Evolutionary conservation across 768 basidiomycete species (phyloP).

Genomic region (Lentinus brumalis): DNA sequence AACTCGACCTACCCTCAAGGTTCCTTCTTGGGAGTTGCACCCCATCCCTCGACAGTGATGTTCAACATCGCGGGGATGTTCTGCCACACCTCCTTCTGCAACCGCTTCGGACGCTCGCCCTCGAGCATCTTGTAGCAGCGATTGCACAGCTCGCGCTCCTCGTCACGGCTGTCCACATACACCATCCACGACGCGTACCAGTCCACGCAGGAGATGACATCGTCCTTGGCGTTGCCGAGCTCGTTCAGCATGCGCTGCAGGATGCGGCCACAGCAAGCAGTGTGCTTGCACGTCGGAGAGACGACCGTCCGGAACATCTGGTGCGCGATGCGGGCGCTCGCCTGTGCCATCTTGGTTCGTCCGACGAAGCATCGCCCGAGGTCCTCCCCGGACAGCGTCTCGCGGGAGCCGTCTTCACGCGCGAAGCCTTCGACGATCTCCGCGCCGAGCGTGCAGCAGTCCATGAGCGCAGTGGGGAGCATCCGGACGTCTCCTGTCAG

Average conservation of each 20-base stretch:
- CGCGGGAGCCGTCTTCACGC: constrained; percentile 10
- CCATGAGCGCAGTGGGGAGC: constrained; percentile 22
- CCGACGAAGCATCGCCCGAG: constrained; percentile 20
- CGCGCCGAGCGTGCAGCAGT: constrained; percentile 17
- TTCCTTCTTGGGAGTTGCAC: constrained; percentile 3
- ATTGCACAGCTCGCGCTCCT: constrained; percentile 17
- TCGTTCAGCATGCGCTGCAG: constrained; percentile 17
- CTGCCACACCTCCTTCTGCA: constrained; percentile 19
- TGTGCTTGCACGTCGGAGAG: constrained; percentile 9
- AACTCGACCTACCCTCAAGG: background rate
- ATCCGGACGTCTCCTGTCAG: constrained; percentile 8
- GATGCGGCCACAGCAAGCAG: constrained; percentile 16
- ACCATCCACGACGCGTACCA: constrained; percentile 17
- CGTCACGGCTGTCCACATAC: constrained; percentile 17
- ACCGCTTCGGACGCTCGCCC: constrained; percentile 14
- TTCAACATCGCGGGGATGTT: constrained; percentile 19
- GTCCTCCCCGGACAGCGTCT: constrained; percentile 18
- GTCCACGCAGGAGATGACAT: constrained; percentile 17
- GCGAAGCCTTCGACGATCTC: constrained; percentile 13
- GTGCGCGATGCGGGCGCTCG: constrained; percentile 21
- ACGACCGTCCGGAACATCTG: constrained; percentile 20
- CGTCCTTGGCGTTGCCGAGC: constrained; percentile 13
- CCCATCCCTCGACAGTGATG: constrained; percentile 13
- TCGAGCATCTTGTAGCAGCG: constrained; percentile 19
- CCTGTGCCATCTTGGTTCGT: constrained; percentile 18